Percentiles rank a stretch among this genome's conserved stretches.
phyloP scores from a whole-genome alignment of 2,329 filamentous ascomycete genomes.

The Aspergillus niger region DNA sequence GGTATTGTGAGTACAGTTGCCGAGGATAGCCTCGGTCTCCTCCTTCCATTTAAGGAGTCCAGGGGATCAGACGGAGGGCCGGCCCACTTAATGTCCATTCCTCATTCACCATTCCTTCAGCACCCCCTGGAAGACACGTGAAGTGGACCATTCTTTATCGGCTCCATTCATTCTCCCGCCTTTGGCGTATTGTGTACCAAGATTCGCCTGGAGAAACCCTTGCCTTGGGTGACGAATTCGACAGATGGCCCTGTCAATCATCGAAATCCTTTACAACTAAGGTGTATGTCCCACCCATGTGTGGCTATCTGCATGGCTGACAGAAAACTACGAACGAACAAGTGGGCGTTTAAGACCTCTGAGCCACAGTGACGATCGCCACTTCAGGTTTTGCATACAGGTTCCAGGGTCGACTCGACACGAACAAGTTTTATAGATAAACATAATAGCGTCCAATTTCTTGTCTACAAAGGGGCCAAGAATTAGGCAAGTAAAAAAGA shows the following conservation, averaged over 20 bases:
- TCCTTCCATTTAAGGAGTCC: slow-evolving; percentile 15
- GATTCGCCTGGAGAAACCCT: slow-evolving; percentile 23
- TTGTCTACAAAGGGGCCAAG: background rate
- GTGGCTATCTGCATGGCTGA: slow-evolving; percentile 14
- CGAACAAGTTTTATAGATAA: background rate
- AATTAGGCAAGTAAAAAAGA: no score
- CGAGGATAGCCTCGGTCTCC: slow-evolving; percentile 4
- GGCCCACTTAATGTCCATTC: slow-evolving; percentile 2
- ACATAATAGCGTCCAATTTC: background rate
- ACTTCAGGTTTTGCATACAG: background rate
- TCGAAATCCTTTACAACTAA: background rate
- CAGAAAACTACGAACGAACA: slow-evolving; percentile 11
- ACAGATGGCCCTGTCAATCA: slow-evolving; percentile 10
- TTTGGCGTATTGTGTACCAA: slow-evolving; percentile 23
- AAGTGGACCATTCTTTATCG: slow-evolving; percentile 19
- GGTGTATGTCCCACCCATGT: slow-evolving; percentile 1
- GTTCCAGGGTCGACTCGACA: background rate
- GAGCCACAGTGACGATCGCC: slow-evolving; percentile 10
- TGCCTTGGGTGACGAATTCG: slow-evolving; percentile 18
- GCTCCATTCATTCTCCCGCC: slow-evolving; percentile 19
- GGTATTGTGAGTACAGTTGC: background rate
- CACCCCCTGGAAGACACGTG: slow-evolving; percentile 15
- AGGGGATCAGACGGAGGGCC: slow-evolving; percentile 1
- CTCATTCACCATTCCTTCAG: background rate
- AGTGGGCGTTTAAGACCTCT: slow-evolving; percentile 3